Base-by-base conservation (phyloP, 352 stramenopile genomes). In the Globisporangium radiosum region DNA sequence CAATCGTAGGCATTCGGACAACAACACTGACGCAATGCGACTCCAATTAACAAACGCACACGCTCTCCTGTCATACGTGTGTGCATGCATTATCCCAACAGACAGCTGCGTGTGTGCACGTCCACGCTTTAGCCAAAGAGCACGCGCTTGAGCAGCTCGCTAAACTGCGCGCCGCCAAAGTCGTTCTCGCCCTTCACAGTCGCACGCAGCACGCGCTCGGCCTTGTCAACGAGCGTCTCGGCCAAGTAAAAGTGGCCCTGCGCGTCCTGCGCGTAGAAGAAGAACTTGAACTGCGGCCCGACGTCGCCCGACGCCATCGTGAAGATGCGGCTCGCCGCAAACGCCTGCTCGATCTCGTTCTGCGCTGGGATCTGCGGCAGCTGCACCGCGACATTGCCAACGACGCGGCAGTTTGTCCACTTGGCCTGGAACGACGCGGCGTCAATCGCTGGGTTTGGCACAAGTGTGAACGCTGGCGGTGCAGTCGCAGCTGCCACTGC, bases 281-380 rank as follows among this genome's bases (percentile, higher is more conserved):
- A 92, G 55, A 92, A 92, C 64, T 92, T 92, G 73, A 82, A 87
- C 69, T 92, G 83, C 45, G 75, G 70, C 4, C 83, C 83, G 14
- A 92, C 81, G 60, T 92, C 83, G 10, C 83, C 80, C 36, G 83
- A 90, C 11, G 83, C 80, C 80, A 92, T 92, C 38, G 83, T 92
- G 59, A 90, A 69, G 54, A 92, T 81, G 51, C 68, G 73, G 5
- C 63, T 65, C 7, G 67, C 68, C 1, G 73, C 71, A 56, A 92
- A 90, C 57, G 72, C 75, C 48, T 75, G 69, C 58, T 92, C 80
- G 47, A 92, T 71, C 50, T 92, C 83, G 36, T 62, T 68, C 63
- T 88, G 78, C 33, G 78, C 57, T 38, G 76, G 75, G 52, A 90
- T 59, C 17, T 68, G 70, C 47, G 78, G 76, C 47, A 92, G 60